phyloP scores from a whole-genome alignment of 2,329 filamentous ascomycete genomes.

The Zopfia rhizophila region DNA sequence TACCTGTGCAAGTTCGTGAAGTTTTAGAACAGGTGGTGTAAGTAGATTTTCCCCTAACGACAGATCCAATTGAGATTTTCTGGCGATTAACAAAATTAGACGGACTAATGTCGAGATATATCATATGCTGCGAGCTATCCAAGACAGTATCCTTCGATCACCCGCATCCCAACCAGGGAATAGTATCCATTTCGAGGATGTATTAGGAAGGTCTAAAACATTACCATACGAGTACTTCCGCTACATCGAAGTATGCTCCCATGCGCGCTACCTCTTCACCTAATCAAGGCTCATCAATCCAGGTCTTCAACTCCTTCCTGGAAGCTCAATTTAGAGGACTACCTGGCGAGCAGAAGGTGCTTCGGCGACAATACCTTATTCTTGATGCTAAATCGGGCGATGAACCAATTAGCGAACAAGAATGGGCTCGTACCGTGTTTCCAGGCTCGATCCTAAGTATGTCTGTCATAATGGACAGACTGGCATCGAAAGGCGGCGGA shows the following conservation, averaged over 20 bases:
- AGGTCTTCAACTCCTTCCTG: constrained; percentile 6
- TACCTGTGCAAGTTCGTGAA: no score
- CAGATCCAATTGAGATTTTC: no score
- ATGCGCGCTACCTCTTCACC: no score
- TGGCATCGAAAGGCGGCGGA: no score
- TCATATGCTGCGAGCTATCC: constrained; percentile 7
- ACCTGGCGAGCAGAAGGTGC: constrained; percentile 3
- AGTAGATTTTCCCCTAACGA: no score
- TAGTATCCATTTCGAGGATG: constrained; percentile 11
- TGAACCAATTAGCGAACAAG: background rate
- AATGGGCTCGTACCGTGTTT: constrained; percentile 2
- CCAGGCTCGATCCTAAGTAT: constrained; percentile 4
- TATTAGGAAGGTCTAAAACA: background rate
- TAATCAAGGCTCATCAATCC: no score
- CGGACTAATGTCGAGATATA: constrained; percentile 9
- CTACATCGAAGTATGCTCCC: constrained; percentile 12
- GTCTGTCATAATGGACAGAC: no score
- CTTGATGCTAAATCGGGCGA: background rate
- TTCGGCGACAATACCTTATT: background rate
- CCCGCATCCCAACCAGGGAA: constrained; percentile 1
- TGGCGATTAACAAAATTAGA: background rate
- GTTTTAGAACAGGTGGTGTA: no score
- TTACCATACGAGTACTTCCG: constrained; percentile 17
- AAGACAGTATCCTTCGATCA: constrained; percentile 4
- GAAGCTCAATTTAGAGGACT: constrained; percentile 3